Conservation (phyloP, 1,284 basidiomycete genomes). For the Malassezia restricta region DNA sequence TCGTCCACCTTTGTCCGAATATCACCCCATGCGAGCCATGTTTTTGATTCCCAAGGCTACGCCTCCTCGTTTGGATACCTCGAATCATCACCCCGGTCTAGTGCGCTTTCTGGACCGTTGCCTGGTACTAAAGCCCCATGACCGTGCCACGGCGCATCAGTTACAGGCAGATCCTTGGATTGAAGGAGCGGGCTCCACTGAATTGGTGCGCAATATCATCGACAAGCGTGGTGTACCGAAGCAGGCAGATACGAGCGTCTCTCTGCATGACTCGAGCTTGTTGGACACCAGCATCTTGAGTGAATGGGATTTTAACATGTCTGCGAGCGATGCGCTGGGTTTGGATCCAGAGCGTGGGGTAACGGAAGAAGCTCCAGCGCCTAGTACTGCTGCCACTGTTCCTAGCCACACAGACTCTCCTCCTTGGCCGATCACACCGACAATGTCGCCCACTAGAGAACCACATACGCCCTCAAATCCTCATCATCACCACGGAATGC, state of each 20-base stretch:
- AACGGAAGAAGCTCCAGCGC: not conserved
- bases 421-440: not conserved
- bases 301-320: conserved; percentile 13
- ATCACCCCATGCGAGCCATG: conserved; percentile 49
- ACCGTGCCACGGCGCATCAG: conserved; percentile 82
- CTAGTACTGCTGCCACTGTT: not conserved
- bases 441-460: not conserved
- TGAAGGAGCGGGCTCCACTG: conserved; percentile 52
- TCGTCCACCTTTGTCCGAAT: conserved; percentile 49
- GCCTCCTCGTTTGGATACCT: conserved; percentile 73
- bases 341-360: not conserved
- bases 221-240: conserved; percentile 2
- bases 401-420: not conserved
- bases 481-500: not conserved
- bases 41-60: conserved; percentile 55
- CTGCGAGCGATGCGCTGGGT: not conserved
- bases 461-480: not conserved
- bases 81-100: conserved; percentile 63
- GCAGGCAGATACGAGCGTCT: conserved; percentile 48
- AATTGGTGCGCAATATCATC: conserved; percentile 36
- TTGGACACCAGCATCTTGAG: conserved; percentile 7
- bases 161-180: conserved; percentile 87
- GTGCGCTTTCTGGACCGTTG: conserved; percentile 84
- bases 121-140: conserved; percentile 76
- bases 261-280: conserved; percentile 7